Percentiles rank a stretch among this genome's conserved stretches.
Evolutionary conservation across 106 monocot genomes (phyloP).

Genomic region (Dendrobium huoshanense): DNA sequence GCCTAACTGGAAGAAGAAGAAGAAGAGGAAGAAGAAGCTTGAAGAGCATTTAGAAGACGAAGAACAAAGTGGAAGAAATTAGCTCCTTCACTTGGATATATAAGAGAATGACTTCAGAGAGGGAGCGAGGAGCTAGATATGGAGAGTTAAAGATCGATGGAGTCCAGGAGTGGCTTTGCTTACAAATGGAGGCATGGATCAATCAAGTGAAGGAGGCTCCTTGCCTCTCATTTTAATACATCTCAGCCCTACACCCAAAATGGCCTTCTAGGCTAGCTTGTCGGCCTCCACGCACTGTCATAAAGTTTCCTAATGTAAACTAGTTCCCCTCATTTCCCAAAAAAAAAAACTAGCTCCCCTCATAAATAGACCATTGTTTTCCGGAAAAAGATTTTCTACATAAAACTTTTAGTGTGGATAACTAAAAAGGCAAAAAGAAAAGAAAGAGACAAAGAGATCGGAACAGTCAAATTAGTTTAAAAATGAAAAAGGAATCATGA

Average conservation of each 20-base stretch:
- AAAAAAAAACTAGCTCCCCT: too few species aligned
- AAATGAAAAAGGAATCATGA: too few species aligned
- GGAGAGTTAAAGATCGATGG: neutral
- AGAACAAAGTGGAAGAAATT: too few species aligned
- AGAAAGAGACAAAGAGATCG: too few species aligned
- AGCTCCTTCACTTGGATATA: neutral
- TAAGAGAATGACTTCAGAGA: neutral
- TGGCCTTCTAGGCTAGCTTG: neutral
- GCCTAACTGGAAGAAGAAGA: conserved; percentile 10
- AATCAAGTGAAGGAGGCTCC: neutral
- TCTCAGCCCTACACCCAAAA: neutral
- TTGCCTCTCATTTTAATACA: neutral
- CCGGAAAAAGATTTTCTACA: too few species aligned
- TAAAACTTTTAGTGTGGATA: too few species aligned
- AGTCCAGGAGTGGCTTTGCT: conserved; percentile 1
- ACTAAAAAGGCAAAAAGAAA: too few species aligned
- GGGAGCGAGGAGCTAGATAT: neutral
- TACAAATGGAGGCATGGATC: neutral
- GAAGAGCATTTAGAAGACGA: neutral
- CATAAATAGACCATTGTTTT: too few species aligned
- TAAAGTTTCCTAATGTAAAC: too few species aligned
- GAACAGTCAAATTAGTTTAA: too few species aligned
- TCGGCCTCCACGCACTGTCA: neutral
- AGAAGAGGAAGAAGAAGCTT: neutral
- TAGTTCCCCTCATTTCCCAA: too few species aligned